Base-by-base conservation (phyloP, 1,139 yeast genomes). In the Yamadazyma jaroonii region DNA sequence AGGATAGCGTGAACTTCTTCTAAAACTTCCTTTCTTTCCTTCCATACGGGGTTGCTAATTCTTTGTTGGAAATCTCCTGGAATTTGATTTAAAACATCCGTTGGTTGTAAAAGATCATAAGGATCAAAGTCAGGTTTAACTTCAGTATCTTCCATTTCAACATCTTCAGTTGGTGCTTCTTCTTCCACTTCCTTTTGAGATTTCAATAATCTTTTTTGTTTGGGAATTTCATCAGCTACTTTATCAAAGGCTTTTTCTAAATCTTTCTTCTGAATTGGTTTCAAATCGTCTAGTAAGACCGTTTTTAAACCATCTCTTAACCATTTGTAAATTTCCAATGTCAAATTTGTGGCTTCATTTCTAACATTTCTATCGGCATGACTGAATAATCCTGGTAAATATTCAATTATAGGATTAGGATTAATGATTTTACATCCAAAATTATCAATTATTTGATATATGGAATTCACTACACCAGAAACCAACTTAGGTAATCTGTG, bases 191-290 rank as follows among this genome's bases (percentile, higher is more conserved):
- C 54, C 36, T 60, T 59, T 49, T 84, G 87, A 1, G 73, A 58
- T 40, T 74, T 68, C 11, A 89, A 70, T 9, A 71, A 61, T 44
- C 95, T 66, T 36, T 67, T 65, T 46, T 84, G 92, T 8, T 63
- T 68, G 1, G 82, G 80, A 3, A 57, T 48, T 30, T 57, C 56
- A 37, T 56, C 68, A 37, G 64, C 63, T 21, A 77, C 72, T 34
- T 67, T 70, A 25, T 74, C 84, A 58, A 92, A 88, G 13, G 92
- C 81, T 29, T 78, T 77, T 3, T 80, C 72, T 42, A 94, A 70
- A 52, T 92, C 98, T 49, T 84, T 86, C 59, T 88, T 94, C 58
- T 92, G 97, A 10, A 89, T 88, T 0, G 97, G 96, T 56, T 92
- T 92, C 57, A 92, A 69, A 24, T 80, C 81, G 2, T 84, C 77